Conservation (phyloP, 2,329 filamentous ascomycete species). For the Cladosporium austrohemisphaericum region DNA sequence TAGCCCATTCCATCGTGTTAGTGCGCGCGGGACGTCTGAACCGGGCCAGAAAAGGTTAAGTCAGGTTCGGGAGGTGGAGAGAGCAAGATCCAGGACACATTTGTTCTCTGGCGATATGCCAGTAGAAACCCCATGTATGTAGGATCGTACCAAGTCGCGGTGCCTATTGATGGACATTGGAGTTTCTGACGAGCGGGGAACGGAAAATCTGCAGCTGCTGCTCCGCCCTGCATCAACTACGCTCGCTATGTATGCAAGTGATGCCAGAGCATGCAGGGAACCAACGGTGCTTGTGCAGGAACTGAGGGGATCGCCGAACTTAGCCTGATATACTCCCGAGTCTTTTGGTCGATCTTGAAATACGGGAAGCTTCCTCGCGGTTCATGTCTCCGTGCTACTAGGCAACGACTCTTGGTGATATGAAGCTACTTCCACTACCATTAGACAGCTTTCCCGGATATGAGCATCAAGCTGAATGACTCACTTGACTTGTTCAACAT, state of each 20-base stretch:
- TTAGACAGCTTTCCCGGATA: too few species aligned
- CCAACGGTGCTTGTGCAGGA: slow-evolving; percentile 1
- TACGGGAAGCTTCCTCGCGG: too few species aligned
- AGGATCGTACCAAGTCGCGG: background rate
- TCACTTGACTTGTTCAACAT: too few species aligned
- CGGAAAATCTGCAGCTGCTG: slow-evolving; percentile 3
- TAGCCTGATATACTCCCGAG: slow-evolving; percentile 3
- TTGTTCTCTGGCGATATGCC: too few species aligned
- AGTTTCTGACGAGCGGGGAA: background rate
- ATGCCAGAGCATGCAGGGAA: background rate
- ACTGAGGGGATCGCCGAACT: background rate
- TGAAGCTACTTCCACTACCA: too few species aligned
- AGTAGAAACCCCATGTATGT: too few species aligned
- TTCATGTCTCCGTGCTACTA: too few species aligned
- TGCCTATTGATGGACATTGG: slow-evolving; percentile 7
- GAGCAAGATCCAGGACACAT: background rate
- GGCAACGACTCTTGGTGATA: too few species aligned
- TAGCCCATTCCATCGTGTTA: background rate
- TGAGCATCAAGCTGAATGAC: too few species aligned
- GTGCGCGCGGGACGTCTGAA: too few species aligned
- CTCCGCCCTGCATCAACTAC: background rate
- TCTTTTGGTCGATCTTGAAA: too few species aligned
- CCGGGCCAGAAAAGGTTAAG: background rate
- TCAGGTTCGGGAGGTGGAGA: background rate
- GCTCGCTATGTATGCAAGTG: slow-evolving; percentile 1